Evolutionary conservation across 225 moss, liverwort and hornwort genomes (phyloP), one percentile per base, ranked within the genome.

Genomic region (Sphagnum tenellum): DNA sequence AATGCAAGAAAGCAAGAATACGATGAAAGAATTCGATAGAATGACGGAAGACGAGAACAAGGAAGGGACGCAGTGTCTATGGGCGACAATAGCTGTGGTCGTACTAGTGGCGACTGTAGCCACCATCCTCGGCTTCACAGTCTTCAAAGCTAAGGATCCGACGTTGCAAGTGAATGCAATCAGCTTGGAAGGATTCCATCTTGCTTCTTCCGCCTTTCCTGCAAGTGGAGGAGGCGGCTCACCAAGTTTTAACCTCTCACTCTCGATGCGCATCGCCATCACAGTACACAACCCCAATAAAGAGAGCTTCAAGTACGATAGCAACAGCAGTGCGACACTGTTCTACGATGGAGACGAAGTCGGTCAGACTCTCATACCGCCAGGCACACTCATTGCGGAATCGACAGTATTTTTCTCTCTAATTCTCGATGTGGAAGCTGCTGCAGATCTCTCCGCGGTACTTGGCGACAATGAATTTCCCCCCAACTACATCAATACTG

Each of bases 211-310:
- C 65, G 72, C 75, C 45, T 62, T 9, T 52, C 9, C 52, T 52
- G 52, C 52, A 5, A 9, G 52, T 5, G 29, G 29, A 29, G 29
- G 29, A 0, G 29, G 29, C 29, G 29, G 29, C 29, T 29, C 29
- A 29, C 52, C 52, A 2, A 52, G 7, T 5, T 52, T 73, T 63
- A 73, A 69, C 73, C 66, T 76, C 68, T 73, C 75, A 7, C 50
- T 82, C 70, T 66, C 78, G 59, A 29, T 29, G 29, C 29, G 29
- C 29, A 67, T 78, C 57, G 82, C 75, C 52, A 5, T 82, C 51
- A 82, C 82, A 9, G 66, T 82, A 12, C 10, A 66, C 70, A 82
- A 82, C 58, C 75, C 78, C 59, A 82, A 82, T 60, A 68, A 56
- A 64, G 82, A 57, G 45, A 65, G 68, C 12, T 82, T 82, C 71